Evolutionary conservation across 2,329 filamentous ascomycete species (phyloP), one percentile per base, ranked within the genome.

Genomic region (Dactylellina cionopaga): DNA sequence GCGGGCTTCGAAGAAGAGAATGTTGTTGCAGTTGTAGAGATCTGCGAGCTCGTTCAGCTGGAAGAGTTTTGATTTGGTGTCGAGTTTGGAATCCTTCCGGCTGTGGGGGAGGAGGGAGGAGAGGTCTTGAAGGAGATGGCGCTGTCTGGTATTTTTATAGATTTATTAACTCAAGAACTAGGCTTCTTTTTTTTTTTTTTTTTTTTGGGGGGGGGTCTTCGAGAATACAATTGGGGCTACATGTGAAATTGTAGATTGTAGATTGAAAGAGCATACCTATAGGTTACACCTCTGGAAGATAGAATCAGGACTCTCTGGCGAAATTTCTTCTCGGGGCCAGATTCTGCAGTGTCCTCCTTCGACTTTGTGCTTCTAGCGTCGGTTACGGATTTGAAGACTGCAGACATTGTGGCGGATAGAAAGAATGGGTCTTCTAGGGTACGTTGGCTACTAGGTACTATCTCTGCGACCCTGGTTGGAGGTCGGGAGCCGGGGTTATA

Each of bases 61-160:
- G 85, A 88, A 86, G 77, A 92, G 85, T 83, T 95, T 92, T 35
- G 91, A 93, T 83, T 98, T 98, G 58, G 92, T 95, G 81, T 99
- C 95, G 76, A 97, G 91, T 82, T 99, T 99, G 77, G 91, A 92
- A 80, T 99, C 95, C 83, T 96, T 96, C 79, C 92, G 89, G 76
- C 89, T 89, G 80, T 99, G 95, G 1, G 95, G 95, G 75, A 99
- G 88, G 81, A 99, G 88, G 27, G 90, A 86, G 66, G 92, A 88
- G 49, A 99, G 85, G 79, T 99, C 95, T 78, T 93, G 91, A 74
- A 99, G 86, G 43, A 99, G 85, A 82, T 99, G 95, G 43, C 95
- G 90, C 81, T 97, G 95, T 81, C 94, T 96, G 77, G 37, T 35
- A 25, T 56, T 65, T 46, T 51, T 52, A 13, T 52, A 33, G n/a